Conservation (phyloP, 2,329 filamentous ascomycete species). For the Colletotrichum lini region DNA sequence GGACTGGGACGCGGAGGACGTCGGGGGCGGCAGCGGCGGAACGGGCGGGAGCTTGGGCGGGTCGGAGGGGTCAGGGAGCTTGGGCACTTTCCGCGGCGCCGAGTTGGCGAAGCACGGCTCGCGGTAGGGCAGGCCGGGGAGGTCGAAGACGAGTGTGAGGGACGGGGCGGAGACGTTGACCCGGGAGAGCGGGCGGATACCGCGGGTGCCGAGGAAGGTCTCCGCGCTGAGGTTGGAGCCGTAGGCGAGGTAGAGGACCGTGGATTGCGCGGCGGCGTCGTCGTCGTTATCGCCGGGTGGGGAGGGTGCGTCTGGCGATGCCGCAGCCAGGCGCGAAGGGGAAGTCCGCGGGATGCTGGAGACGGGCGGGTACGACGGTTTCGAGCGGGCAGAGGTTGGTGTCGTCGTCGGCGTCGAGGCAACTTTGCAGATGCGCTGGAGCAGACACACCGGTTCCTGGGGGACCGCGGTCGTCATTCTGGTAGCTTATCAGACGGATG, state of each 20-base stretch:
- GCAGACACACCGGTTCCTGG: conserved; percentile 16
- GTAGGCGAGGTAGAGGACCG: conserved; percentile 87
- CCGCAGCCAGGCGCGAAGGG: conserved; percentile 54
- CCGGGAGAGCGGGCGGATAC: conserved; percentile 85
- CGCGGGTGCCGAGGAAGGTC: conserved; percentile 83
- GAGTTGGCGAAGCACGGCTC: conserved; percentile 96
- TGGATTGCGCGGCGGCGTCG: conserved; percentile 50
- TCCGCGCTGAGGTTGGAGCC: conserved; percentile 88
- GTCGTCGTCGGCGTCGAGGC: background rate
- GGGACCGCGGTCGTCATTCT: conserved; percentile 1
- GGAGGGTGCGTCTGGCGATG: conserved; percentile 45
- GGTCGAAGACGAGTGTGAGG: conserved; percentile 85
- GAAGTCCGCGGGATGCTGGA: conserved; percentile 55
- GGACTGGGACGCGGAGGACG: background rate
- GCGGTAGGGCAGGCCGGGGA: conserved; percentile 86
- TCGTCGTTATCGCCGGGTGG: conserved; percentile 2
- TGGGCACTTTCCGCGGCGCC: conserved; percentile 69
- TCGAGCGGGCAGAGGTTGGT: background rate
- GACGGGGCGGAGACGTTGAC: conserved; percentile 86
- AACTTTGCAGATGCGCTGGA: background rate
- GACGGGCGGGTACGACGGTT: conserved; percentile 47
- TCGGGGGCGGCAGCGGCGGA: conserved; percentile 43
- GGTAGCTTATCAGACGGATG: background rate
- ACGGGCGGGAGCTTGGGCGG: conserved; percentile 49
- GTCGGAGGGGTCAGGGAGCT: conserved; percentile 53